phyloP scores from a whole-genome alignment of 2,329 filamentous ascomycete species.

The Ascochyta viciae-villosae region DNA sequence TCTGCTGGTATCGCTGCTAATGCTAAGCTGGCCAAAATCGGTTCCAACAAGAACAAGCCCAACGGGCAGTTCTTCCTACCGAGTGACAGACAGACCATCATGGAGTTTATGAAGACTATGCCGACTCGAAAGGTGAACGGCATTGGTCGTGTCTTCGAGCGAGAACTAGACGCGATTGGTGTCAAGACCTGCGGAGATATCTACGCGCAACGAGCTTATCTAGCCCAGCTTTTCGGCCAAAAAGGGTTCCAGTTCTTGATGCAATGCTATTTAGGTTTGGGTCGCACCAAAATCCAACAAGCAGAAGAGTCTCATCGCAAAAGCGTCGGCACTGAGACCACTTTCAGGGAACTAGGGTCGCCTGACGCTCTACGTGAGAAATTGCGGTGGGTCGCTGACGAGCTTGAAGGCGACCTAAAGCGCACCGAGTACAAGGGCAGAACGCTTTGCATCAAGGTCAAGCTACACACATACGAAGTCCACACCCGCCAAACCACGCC shows the following conservation, averaged over 20 bases:
- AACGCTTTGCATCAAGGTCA: conserved; percentile 91
- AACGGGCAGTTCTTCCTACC: conserved; percentile 87
- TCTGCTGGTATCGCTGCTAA: conserved; percentile 96
- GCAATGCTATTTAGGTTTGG: conserved; percentile 83
- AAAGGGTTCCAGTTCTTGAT: conserved; percentile 90
- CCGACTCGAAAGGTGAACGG: conserved; percentile 93
- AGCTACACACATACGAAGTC: conserved; percentile 93
- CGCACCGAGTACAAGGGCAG: conserved; percentile 84
- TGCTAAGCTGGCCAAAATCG: conserved; percentile 92
- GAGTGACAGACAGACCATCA: conserved; percentile 74
- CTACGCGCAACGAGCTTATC: conserved; percentile 74
- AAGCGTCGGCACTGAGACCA: conserved; percentile 91
- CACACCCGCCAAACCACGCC: conserved; percentile 80
- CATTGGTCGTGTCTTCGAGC: conserved; percentile 90
- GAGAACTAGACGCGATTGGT: conserved; percentile 86
- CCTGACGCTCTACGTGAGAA: conserved; percentile 75
- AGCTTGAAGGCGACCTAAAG: conserved; percentile 84
- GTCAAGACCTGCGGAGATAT: conserved; percentile 90
- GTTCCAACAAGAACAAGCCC: conserved; percentile 94
- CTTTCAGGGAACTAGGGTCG: conserved; percentile 81
- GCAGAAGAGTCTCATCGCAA: conserved; percentile 91
- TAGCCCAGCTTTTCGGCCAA: conserved; percentile 83
- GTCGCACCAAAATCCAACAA: conserved; percentile 82
- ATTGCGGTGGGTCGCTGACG: conserved; percentile 79
- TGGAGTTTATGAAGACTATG: conserved; percentile 84